These are phyloP conservation scores for Pseudocercospora pini-densiflorae DNA, from an alignment of 2,329 filamentous ascomycete genomes.

Conservation along the genomic window DNA sequence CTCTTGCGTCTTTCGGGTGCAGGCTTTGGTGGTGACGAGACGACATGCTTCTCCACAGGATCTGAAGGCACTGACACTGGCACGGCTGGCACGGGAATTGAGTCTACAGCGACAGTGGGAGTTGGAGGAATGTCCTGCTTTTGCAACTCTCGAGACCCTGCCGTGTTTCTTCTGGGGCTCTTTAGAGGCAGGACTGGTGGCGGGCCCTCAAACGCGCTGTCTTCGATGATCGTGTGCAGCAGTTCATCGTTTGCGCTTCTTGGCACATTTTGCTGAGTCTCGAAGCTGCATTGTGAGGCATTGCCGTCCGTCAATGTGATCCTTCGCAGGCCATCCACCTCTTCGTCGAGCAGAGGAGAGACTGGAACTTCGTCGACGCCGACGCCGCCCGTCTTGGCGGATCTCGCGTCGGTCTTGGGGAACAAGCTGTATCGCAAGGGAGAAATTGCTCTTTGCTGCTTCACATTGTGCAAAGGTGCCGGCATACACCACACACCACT, in stretches of 20 bases:
- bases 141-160: background rate
- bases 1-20: background rate
- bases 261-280: background rate
- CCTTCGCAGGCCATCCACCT: background rate
- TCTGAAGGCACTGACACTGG: background rate
- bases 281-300: background rate
- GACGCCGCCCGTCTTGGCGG: background rate
- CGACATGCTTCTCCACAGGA: background rate
- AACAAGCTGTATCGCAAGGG: background rate
- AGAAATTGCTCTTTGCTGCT: background rate
- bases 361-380: background rate
- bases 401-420: background rate
- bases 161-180: background rate
- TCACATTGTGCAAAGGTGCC: background rate
- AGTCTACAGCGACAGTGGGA: background rate
- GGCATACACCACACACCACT: conserved; percentile 2
- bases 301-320: background rate
- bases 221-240: background rate
- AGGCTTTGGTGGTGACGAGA: background rate
- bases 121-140: background rate
- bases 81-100: background rate
- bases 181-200: background rate
- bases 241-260: background rate
- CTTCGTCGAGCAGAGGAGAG: background rate
- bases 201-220: background rate